phyloP scores from a whole-genome alignment of 164 flowering plant species.

The Liriodendron chinense region DNA sequence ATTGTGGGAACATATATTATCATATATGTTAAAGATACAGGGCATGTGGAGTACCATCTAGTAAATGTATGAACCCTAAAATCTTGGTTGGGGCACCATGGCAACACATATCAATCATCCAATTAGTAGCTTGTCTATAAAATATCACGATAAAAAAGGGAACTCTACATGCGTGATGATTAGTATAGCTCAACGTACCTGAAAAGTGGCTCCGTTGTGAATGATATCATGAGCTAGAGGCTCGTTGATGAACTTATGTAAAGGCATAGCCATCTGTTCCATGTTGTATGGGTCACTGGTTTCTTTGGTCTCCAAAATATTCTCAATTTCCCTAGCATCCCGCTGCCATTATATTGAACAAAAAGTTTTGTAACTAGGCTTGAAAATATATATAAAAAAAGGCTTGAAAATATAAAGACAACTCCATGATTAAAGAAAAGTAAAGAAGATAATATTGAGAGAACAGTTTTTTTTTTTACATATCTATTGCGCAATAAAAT shows the following conservation, averaged over 20 bases:
- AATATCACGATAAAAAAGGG: too few species aligned
- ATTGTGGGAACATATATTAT: too few species aligned
- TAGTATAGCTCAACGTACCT: constrained; percentile 41
- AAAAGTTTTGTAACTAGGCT: not conserved
- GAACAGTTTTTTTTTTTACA: not conserved
- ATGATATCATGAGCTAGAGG: constrained; percentile 77
- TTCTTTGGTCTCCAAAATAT: constrained; percentile 10
- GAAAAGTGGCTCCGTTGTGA: constrained; percentile 97
- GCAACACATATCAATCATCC: too few species aligned
- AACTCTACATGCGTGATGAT: too few species aligned
- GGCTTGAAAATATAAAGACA: not conserved
- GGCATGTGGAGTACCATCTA: too few species aligned
- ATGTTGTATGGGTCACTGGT: constrained; percentile 53
- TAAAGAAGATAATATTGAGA: not conserved
- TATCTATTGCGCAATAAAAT: not conserved
- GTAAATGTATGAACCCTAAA: too few species aligned
- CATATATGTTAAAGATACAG: too few species aligned
- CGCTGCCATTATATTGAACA: constrained; percentile 45
- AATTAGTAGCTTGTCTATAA: too few species aligned
- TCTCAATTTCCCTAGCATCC: constrained; percentile 51
- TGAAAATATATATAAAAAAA: not conserved
- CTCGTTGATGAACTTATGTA: constrained; percentile 61
- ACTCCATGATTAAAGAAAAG: not conserved
- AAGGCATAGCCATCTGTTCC: constrained; percentile 77
- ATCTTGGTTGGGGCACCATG: too few species aligned